phyloP scores from a whole-genome alignment of 495 filamentous ascomycete genomes.

The Glonium stellatum region DNA sequence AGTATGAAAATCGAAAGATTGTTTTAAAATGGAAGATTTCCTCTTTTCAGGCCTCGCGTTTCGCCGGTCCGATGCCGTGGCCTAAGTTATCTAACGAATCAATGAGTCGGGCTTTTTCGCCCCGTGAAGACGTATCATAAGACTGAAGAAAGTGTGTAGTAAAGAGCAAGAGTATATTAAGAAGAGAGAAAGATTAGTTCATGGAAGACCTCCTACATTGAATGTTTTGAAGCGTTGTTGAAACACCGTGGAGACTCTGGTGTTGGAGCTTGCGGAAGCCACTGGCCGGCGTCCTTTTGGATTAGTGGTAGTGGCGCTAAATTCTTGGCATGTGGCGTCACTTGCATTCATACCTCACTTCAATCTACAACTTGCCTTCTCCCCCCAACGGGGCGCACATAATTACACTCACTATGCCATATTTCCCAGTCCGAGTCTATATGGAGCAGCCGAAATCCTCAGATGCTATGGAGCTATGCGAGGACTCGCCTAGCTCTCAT shows the following conservation, averaged over 20 bases:
- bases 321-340: not conserved
- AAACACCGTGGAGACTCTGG: constrained; percentile 10
- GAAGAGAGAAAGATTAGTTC: constrained; percentile 9
- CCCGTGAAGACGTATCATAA: too few species aligned
- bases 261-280: not conserved
- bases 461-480: not conserved
- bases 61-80: too few species aligned
- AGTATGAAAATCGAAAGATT: too few species aligned
- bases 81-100: too few species aligned
- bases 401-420: constrained; percentile 6
- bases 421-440: not conserved
- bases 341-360: not conserved
- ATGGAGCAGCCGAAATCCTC: constrained; percentile 1
- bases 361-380: not conserved
- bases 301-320: not conserved
- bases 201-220: not conserved
- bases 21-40: too few species aligned
- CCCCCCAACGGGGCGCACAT: not conserved
- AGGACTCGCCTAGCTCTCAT: not conserved
- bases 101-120: too few species aligned
- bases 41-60: too few species aligned
- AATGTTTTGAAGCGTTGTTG: constrained; percentile 19
- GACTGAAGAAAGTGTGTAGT: too few species aligned
- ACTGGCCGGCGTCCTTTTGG: too few species aligned
- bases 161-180: not conserved